phyloP scores from a whole-genome alignment of 2,329 filamentous ascomycete genomes.

The Colletotrichum orbiculare region DNA sequence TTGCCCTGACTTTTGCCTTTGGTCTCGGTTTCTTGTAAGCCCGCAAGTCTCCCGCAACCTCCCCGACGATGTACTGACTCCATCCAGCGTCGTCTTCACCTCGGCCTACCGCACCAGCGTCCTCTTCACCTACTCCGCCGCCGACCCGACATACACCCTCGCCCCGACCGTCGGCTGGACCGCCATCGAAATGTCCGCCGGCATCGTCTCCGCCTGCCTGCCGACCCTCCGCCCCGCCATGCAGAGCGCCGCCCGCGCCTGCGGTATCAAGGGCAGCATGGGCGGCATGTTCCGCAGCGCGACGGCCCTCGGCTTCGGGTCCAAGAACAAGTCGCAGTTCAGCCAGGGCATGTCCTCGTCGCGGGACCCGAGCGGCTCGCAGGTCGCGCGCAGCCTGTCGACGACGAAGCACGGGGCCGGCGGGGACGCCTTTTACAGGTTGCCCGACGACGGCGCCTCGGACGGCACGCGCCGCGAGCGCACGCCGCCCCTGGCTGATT shows the following conservation, averaged over 20 bases:
- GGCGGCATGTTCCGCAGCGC: conserved; percentile 45
- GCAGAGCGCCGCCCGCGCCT: conserved; percentile 47
- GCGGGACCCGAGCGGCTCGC: conserved; percentile 22
- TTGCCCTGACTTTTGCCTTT: conserved; percentile 57
- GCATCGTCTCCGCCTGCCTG: conserved; percentile 64
- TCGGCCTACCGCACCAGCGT: conserved; percentile 60
- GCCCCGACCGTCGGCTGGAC: conserved; percentile 60
- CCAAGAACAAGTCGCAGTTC: conserved; percentile 39
- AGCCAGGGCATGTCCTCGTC: conserved; percentile 31
- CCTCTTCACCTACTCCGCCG: conserved; percentile 54
- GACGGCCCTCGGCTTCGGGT: conserved; percentile 40
- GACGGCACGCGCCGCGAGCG: conserved; percentile 34
- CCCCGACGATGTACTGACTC: neutral
- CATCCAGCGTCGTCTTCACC: conserved; percentile 55
- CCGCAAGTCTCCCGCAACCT: neutral
- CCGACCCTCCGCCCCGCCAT: conserved; percentile 62
- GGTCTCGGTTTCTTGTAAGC: conserved; percentile 56
- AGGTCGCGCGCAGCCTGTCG: conserved; percentile 18
- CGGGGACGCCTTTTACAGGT: conserved; percentile 45
- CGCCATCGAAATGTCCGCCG: conserved; percentile 59
- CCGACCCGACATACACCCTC: conserved; percentile 58
- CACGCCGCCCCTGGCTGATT: conserved; percentile 31
- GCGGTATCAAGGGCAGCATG: conserved; percentile 52
- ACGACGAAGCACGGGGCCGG: conserved; percentile 25
- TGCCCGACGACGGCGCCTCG: conserved; percentile 46